Conservation (phyloP, 2,329 filamentous ascomycete species). For the Fusarium sp. region DNA sequence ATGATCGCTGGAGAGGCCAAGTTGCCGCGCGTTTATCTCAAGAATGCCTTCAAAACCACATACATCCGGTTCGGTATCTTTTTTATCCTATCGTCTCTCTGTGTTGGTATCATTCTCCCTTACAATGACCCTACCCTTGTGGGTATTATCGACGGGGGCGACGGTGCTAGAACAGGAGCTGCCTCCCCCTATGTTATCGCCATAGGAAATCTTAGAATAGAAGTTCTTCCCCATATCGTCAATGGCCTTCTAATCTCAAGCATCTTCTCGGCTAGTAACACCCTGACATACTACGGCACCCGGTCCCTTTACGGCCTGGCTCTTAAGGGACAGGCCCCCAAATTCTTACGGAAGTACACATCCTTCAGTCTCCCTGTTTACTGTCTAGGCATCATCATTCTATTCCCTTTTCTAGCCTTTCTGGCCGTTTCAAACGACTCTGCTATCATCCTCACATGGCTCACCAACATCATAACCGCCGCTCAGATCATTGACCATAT, state of each 20-base stretch:
- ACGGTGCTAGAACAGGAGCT: background rate
- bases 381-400: too few species aligned
- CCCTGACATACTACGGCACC: background rate
- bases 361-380: too few species aligned
- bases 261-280: background rate
- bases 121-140: background rate
- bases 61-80: constrained; percentile 2
- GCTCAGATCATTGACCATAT: too few species aligned
- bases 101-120: background rate
- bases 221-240: background rate
- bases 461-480: too few species aligned
- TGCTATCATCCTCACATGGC: too few species aligned
- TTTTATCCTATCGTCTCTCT: background rate
- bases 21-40: background rate
- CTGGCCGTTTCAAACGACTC: too few species aligned
- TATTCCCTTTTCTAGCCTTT: too few species aligned
- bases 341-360: too few species aligned
- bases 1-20: background rate
- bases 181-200: background rate
- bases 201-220: background rate
- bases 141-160: background rate
- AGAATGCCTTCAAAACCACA: constrained; percentile 2
- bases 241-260: background rate
- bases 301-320: background rate
- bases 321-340: background rate